Evolutionary conservation across 495 filamentous ascomycete species (phyloP).

Genomic region (Daldinia concentrica): DNA sequence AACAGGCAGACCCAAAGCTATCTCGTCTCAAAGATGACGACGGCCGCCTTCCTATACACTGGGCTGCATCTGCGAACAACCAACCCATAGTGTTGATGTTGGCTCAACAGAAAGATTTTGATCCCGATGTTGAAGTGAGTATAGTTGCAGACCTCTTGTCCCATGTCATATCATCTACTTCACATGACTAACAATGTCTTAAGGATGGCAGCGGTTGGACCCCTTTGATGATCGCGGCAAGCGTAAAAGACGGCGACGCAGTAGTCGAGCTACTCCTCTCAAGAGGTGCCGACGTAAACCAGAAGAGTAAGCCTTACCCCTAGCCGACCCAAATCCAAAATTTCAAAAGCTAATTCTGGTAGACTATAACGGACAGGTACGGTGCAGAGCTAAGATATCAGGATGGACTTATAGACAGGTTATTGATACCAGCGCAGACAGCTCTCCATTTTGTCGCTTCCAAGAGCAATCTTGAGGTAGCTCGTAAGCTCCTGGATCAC

Average conservation of each 20-base stretch:
- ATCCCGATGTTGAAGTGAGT: slow-evolving; percentile 82
- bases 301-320: slow-evolving; percentile 67
- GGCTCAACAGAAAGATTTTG: slow-evolving; percentile 74
- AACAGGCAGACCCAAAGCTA: slow-evolving; percentile 81
- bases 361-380: slow-evolving; percentile 68
- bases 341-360: slow-evolving; percentile 18
- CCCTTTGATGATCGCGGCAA: slow-evolving; percentile 90
- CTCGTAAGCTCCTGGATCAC: slow-evolving; percentile 76
- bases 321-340: background rate
- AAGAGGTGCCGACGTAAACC: slow-evolving; percentile 84
- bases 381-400: slow-evolving; percentile 10
- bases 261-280: slow-evolving; percentile 77
- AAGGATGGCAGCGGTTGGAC: slow-evolving; percentile 94
- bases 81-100: slow-evolving; percentile 78
- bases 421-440: slow-evolving; percentile 61
- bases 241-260: slow-evolving; percentile 74
- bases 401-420: background rate
- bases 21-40: slow-evolving; percentile 82
- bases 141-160: too few species aligned
- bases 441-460: slow-evolving; percentile 92
- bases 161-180: too few species aligned
- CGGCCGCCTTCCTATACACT: slow-evolving; percentile 91
- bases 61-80: slow-evolving; percentile 88
- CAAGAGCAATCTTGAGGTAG: slow-evolving; percentile 83
- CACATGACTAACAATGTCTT: background rate